Evolutionary conservation across 345 rosid species (phyloP).

Genomic region (Heritiera littoralis): DNA sequence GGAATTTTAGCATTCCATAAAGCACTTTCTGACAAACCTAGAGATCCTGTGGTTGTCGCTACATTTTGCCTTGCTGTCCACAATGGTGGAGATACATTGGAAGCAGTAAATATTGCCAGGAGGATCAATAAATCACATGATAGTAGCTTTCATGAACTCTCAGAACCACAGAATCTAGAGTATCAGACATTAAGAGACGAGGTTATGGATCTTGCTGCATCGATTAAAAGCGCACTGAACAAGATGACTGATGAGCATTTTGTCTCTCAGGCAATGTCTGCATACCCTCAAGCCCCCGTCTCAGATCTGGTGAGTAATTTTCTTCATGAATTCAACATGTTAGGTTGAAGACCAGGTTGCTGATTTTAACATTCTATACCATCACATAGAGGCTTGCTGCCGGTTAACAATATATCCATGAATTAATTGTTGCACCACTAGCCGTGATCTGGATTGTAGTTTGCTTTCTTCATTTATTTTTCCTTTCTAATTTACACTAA

Average conservation of each 20-base stretch:
- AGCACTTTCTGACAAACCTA: conserved; percentile 64
- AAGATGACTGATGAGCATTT: conserved; percentile 62
- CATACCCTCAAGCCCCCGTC: conserved; percentile 67
- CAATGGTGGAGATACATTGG: conserved; percentile 71
- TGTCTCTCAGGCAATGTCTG: conserved; percentile 68
- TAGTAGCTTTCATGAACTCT: conserved; percentile 54
- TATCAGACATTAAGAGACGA: conserved; percentile 42
- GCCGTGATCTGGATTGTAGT: neutral
- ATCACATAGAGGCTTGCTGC: neutral
- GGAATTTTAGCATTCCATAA: conserved; percentile 81
- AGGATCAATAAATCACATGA: conserved; percentile 50
- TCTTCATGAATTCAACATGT: neutral
- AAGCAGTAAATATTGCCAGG: conserved; percentile 67
- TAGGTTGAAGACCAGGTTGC: neutral
- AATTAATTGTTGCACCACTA: neutral
- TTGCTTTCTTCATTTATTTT: neutral
- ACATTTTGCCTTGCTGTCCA: conserved; percentile 74
- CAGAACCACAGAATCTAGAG: conserved; percentile 33
- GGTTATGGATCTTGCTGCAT: conserved; percentile 64
- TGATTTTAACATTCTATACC: neutral
- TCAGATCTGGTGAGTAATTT: conserved; percentile 67
- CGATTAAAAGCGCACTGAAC: conserved; percentile 45
- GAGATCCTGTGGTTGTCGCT: conserved; percentile 79
- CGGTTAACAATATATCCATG: neutral
- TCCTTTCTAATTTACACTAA: neutral